A percentile compares a stretch with the other conserved stretches of the same genome.
phyloP scores from a whole-genome alignment of 2,329 filamentous ascomycete species.

The Cytospora schulzeri region DNA sequence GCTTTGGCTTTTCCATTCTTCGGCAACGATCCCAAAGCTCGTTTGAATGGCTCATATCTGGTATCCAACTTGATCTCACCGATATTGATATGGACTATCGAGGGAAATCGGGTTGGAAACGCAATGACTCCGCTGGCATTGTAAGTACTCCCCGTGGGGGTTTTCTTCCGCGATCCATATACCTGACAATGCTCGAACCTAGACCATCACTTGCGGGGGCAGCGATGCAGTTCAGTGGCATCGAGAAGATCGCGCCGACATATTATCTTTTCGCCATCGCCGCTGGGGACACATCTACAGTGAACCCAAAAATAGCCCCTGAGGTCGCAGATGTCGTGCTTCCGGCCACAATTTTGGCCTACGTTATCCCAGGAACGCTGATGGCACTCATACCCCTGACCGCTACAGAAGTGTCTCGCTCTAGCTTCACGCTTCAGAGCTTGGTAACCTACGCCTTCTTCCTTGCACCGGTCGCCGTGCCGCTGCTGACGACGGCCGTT shows the following conservation, averaged over 20 bases:
- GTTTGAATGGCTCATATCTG: conserved; percentile 1
- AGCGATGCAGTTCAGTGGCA: conserved; percentile 17
- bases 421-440: conserved; percentile 13
- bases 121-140: neutral
- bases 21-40: neutral
- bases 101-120: conserved; percentile 2
- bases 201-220: conserved; percentile 4
- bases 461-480: conserved; percentile 13
- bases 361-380: conserved; percentile 16
- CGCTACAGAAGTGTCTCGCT: conserved; percentile 23
- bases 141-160: conserved; percentile 1
- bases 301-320: neutral
- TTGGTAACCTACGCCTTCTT: conserved; percentile 10
- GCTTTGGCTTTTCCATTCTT: conserved; percentile 20
- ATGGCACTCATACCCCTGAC: conserved; percentile 16
- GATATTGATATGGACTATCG: conserved; percentile 24
- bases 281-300: neutral
- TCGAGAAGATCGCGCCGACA: conserved; percentile 18
- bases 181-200: neutral
- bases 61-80: conserved; percentile 19
- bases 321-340: conserved; percentile 15
- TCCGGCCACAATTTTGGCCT: conserved; percentile 15
- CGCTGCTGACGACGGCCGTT: conserved; percentile 10
- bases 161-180: neutral
- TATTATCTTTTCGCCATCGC: conserved; percentile 17